A percentile compares a stretch with the other conserved stretches of the same genome.
Conservation (phyloP, 305 asterid genomes). For the Solanum chacoense region DNA sequence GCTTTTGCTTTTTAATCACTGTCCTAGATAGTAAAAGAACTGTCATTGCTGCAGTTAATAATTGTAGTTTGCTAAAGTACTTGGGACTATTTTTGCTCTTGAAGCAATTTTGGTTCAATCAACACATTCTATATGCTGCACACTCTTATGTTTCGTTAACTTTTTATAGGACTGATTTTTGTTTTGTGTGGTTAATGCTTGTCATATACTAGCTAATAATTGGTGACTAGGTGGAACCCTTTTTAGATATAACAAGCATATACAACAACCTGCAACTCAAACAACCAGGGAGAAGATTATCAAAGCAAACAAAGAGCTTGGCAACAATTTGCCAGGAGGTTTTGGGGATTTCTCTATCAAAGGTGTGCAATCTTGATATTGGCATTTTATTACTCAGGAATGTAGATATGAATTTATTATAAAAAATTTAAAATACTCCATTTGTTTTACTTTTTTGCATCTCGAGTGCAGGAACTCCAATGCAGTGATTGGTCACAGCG, state of each 20-base stretch:
- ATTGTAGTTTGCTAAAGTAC: not conserved
- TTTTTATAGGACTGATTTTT: not conserved
- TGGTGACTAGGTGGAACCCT: constrained; percentile 71
- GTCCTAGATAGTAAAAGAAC: not conserved
- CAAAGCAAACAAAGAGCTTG: constrained; percentile 72
- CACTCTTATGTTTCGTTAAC: not conserved
- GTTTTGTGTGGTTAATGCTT: not conserved
- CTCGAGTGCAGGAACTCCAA: constrained; percentile 61
- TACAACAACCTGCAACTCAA: constrained; percentile 54
- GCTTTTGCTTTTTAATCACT: not conserved
- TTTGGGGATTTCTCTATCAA: constrained; percentile 64
- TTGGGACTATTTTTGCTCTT: not conserved
- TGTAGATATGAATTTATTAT: not conserved
- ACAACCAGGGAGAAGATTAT: constrained; percentile 35
- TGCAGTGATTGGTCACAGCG: constrained; percentile 97
- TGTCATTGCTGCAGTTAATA: not conserved
- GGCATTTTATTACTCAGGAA: not conserved
- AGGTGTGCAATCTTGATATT: constrained; percentile 27
- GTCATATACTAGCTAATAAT: not conserved
- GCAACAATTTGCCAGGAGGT: constrained; percentile 73
- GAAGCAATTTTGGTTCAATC: not conserved
- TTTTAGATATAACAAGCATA: constrained; percentile 53
- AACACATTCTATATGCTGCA: not conserved
- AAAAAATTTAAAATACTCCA: not conserved
- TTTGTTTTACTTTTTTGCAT: not conserved